Evolutionary conservation across 805 yeast genomes (phyloP).

Genomic region (Saturnispora silvae): DNA sequence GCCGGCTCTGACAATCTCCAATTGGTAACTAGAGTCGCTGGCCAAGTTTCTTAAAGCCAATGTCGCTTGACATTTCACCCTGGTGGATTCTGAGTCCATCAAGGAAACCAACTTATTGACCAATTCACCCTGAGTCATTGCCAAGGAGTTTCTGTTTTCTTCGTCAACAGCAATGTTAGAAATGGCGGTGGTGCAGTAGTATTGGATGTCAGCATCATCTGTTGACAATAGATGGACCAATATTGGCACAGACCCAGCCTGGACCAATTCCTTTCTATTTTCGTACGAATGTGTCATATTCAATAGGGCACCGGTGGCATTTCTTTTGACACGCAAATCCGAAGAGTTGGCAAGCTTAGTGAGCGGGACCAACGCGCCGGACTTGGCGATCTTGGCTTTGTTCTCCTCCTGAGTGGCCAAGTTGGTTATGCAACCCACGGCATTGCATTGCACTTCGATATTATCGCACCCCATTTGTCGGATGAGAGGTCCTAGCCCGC

Average conservation of each 20-base stretch:
- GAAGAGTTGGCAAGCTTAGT: conserved; percentile 90
- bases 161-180: conserved; percentile 97
- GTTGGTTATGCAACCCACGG: conserved; percentile 97
- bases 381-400: conserved; percentile 88
- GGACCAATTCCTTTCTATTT: conserved; percentile 90
- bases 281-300: conserved; percentile 98
- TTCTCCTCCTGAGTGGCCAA: conserved; percentile 97
- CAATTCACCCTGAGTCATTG: conserved; percentile 86
- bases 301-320: conserved; percentile 94
- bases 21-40: conserved; percentile 89
- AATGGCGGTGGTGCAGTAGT: conserved; percentile 94
- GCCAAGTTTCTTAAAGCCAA: conserved; percentile 92
- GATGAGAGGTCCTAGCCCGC: conserved; percentile 91
- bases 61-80: conserved; percentile 98
- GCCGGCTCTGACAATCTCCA: conserved; percentile 90
- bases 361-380: conserved; percentile 91
- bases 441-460: conserved; percentile 97
- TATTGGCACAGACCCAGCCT: conserved; percentile 97
- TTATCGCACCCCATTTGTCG: conserved; percentile 96
- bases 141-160: conserved; percentile 72
- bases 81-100: conserved; percentile 87
- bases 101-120: conserved; percentile 78
- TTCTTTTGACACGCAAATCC: conserved; percentile 93
- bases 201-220: conserved; percentile 92
- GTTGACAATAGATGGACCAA: conserved; percentile 77